Conservation (phyloP, 2,329 filamentous ascomycete genomes). For the Aureobasidium mangrovei region DNA sequence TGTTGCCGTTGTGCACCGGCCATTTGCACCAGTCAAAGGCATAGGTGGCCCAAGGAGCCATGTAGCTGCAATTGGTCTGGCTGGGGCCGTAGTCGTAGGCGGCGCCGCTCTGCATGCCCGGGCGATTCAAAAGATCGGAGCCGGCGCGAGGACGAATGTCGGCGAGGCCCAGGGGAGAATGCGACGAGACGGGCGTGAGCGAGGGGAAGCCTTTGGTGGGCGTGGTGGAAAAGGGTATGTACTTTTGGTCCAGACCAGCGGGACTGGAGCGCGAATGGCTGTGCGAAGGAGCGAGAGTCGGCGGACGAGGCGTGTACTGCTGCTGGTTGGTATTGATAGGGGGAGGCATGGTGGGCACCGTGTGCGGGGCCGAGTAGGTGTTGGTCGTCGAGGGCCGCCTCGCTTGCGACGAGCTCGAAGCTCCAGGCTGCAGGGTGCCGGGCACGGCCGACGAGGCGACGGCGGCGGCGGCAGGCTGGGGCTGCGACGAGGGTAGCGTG, state of each 20-base stretch:
- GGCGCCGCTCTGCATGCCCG: constrained; percentile 51
- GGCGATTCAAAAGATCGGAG: constrained; percentile 56
- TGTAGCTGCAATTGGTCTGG: constrained; percentile 76
- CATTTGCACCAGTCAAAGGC: constrained; percentile 99
- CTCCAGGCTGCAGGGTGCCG: constrained; percentile 50
- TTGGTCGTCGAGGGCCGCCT: constrained; percentile 27
- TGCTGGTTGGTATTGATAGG: constrained; percentile 42
- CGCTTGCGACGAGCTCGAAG: constrained; percentile 21
- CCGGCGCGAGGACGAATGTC: constrained; percentile 86
- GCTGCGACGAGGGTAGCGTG: constrained; percentile 4
- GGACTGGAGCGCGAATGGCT: constrained; percentile 81
- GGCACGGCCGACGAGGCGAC: constrained; percentile 37
- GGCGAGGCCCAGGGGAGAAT: constrained; percentile 81
- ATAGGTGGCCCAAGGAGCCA: constrained; percentile 91
- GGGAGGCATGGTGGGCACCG: constrained; percentile 48
- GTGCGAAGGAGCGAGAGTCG: constrained; percentile 58
- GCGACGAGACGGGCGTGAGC: constrained; percentile 57
- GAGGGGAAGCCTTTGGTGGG: constrained; percentile 27
- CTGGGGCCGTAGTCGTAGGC: constrained; percentile 57
- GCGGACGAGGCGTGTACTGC: constrained; percentile 54
- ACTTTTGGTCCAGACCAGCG: constrained; percentile 52
- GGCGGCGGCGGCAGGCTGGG: not conserved
- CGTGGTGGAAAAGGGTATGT: constrained; percentile 55
- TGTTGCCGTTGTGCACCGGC: constrained; percentile 60
- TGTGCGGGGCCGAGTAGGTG: constrained; percentile 44